These are phyloP conservation scores for Byssoonygena ceratinophila DNA, from an alignment of 2,329 filamentous ascomycete genomes.

Conservation along the genomic window DNA sequence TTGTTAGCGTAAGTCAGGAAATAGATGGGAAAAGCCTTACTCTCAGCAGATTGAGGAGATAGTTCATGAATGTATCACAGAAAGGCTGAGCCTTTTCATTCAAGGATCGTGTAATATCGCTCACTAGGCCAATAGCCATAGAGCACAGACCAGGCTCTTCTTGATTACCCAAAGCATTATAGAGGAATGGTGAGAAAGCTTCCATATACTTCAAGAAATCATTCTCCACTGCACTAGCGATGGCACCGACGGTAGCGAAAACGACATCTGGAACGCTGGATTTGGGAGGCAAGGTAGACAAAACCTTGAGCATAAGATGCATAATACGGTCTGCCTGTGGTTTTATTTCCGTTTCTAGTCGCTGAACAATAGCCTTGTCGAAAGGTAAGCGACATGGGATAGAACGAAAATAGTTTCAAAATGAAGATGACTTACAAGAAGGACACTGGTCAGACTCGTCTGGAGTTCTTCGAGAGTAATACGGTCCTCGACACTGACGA, in stretches of 20 bases:
- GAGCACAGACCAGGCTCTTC: conserved; percentile 90
- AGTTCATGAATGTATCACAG: conserved; percentile 98
- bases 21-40: conserved; percentile 36
- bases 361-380: conserved; percentile 63
- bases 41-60: conserved; percentile 80
- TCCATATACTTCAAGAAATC: conserved; percentile 98
- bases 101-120: conserved; percentile 86
- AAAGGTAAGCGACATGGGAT: conserved; percentile 14
- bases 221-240: conserved; percentile 82
- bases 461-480: conserved; percentile 96
- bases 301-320: conserved; percentile 71
- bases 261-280: conserved; percentile 90
- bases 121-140: conserved; percentile 94
- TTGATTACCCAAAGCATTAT: conserved; percentile 88
- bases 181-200: conserved; percentile 80
- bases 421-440: conserved; percentile 45
- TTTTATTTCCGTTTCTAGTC: conserved; percentile 80
- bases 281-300: conserved; percentile 67
- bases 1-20: conserved; percentile 26
- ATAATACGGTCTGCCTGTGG: conserved; percentile 91
- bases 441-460: conserved; percentile 81
- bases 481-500: conserved; percentile 93
- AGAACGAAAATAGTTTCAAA: neutral
- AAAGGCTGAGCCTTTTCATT: conserved; percentile 85
- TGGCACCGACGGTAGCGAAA: conserved; percentile 82